Percentiles rank a stretch among this genome's conserved stretches.
phyloP scores from a whole-genome alignment of 768 basidiomycete genomes.

The Suillus brevipes region DNA sequence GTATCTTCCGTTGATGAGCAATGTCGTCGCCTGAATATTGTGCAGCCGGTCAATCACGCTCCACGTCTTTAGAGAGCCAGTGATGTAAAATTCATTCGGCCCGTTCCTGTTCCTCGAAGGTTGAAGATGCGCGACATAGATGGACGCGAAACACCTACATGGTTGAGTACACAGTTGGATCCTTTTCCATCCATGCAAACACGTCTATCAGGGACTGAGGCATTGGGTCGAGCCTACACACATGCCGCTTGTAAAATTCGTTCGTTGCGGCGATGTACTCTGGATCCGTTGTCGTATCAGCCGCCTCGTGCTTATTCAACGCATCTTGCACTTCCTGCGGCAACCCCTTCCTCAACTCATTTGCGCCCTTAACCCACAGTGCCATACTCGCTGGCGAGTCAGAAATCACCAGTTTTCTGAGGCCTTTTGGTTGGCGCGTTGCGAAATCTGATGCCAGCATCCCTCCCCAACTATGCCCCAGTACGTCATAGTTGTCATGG shows the following conservation, averaged over 20 bases:
- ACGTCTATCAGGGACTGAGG: conserved; percentile 39
- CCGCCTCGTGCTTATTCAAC: conserved; percentile 47
- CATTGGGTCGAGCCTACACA: conserved; percentile 47
- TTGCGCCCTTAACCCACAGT: conserved; percentile 40
- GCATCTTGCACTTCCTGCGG: conserved; percentile 41
- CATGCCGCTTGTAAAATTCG: conserved; percentile 42
- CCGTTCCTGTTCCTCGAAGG: conserved; percentile 33
- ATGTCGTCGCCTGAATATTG: conserved; percentile 34
- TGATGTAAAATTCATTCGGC: conserved; percentile 39
- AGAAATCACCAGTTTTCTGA: conserved; percentile 47
- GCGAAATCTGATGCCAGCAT: conserved; percentile 45
- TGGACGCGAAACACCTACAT: conserved; percentile 37
- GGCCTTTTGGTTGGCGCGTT: conserved; percentile 41
- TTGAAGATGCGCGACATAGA: conserved; percentile 7
- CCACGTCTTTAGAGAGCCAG: conserved; percentile 37
- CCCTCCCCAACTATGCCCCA: conserved; percentile 45
- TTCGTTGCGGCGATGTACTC: conserved; percentile 47
- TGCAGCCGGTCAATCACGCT: conserved; percentile 33
- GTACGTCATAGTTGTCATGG: conserved; percentile 40
- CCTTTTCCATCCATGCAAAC: conserved; percentile 38
- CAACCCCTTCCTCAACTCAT: conserved; percentile 34
- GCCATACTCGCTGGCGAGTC: conserved; percentile 45
- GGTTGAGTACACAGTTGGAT: conserved; percentile 48
- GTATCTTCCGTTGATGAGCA: conserved; percentile 38
- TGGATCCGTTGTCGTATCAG: conserved; percentile 40